Base-by-base conservation (phyloP, 306 rosid genomes). In the Cicer yamashitae region DNA sequence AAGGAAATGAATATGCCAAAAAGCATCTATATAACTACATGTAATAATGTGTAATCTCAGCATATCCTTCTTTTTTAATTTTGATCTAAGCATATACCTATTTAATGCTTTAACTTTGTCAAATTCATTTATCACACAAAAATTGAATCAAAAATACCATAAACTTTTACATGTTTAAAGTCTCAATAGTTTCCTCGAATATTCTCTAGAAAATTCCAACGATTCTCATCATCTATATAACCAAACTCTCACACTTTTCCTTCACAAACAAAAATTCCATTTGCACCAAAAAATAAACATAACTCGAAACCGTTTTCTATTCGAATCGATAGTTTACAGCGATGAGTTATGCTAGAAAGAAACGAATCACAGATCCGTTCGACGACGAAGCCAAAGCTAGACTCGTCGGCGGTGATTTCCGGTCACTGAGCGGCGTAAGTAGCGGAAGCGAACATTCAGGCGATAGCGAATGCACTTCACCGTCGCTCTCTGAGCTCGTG, bases 401-500 rank as follows among this genome's bases (percentile, higher is more conserved):
- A 1, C 88, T 93, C 30, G 79, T 86, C 13, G 91, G 89, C 43
- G 71, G 72, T 9, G 73, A 83, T 47, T 18, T 60, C 77, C 77
- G 73, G 51, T 82, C 40, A 1, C 73, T 82, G 2, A 83, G 89
- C 15, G 83, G 73, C 34, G 72, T 12, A 6, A 90, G 96, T 86
- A 91, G 96, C 78, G 98, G 91, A 0, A 94, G 97, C 75, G 91
- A 94, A 4, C 91, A 94, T 78, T 93, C 96, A 59, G 82, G 79
- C 46, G 62, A 5, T 10, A 84, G 65, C 1, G 84, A 82, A 54
- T 75, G 70, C 6, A 73, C 40, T 15, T 90, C 89, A 0, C 97
- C 84, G 1, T 87, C 84, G 12, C 88, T 94, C 30, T 88, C 93
- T 22, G 93, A 82, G 69, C 97, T 94, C 65, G 91, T 94, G 10